Percentiles rank a stretch among this genome's conserved stretches.
phyloP scores from a whole-genome alignment of 1,139 yeast genomes.

The Kurtzmaniella natalensis region DNA sequence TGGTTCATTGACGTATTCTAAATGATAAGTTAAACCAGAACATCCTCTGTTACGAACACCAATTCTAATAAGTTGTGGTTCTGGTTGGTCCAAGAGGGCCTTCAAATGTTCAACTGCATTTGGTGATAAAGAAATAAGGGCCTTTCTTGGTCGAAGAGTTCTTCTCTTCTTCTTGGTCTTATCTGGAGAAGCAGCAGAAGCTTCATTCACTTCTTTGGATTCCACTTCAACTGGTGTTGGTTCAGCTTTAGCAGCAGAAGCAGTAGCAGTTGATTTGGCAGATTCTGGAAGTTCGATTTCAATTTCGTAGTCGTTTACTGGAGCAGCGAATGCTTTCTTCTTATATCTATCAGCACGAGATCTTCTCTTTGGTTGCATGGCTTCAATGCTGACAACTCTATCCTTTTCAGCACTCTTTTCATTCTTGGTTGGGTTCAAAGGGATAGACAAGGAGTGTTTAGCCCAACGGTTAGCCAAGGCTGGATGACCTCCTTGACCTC shows the following conservation, averaged over 20 bases:
- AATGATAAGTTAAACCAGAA: constrained; percentile 87
- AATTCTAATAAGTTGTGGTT: constrained; percentile 82
- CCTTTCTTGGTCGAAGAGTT: constrained; percentile 74
- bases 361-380: constrained; percentile 23
- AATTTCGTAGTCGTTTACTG: constrained; percentile 3
- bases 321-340: constrained; percentile 8
- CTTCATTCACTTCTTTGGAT: neutral
- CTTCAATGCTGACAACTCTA: constrained; percentile 9
- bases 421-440: constrained; percentile 9
- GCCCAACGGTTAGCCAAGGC: constrained; percentile 24
- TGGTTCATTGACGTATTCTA: constrained; percentile 84
- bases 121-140: constrained; percentile 75
- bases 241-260: constrained; percentile 5
- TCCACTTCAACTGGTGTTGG: neutral
- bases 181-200: constrained; percentile 4
- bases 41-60: constrained; percentile 97
- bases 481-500: no score
- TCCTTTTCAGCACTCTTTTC: constrained; percentile 8
- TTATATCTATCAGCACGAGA: constrained; percentile 37
- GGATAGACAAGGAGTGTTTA: constrained; percentile 19
- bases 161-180: constrained; percentile 52
- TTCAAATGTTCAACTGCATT: constrained; percentile 70
- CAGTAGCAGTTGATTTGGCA: constrained; percentile 5
- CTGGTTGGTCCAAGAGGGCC: constrained; percentile 69
- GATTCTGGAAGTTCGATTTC: no score